phyloP scores from a whole-genome alignment of 192 early-diverging fungal genomes.

The Chytriomyces sp. region DNA sequence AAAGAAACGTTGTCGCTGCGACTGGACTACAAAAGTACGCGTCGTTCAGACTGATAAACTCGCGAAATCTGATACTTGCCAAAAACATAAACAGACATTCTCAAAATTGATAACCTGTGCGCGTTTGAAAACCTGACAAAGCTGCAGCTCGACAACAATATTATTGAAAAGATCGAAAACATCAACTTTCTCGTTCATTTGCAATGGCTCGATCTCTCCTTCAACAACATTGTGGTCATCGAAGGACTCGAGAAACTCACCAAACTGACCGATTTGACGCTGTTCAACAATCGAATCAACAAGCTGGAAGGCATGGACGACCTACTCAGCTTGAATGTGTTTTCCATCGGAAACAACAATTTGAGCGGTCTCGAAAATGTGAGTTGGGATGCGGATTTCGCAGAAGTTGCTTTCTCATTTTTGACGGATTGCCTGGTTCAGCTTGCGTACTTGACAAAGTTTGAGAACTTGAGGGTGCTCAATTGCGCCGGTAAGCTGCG shows the following conservation, averaged over 20 bases:
- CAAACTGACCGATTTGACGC: conserved; percentile 65
- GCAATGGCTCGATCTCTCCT: conserved; percentile 67
- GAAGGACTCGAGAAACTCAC: conserved; percentile 62
- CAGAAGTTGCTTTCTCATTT: neutral
- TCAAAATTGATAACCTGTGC: conserved; percentile 72
- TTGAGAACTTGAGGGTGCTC: conserved; percentile 60
- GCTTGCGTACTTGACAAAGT: conserved; percentile 59
- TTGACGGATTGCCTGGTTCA: conserved; percentile 33
- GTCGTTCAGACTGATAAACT: neutral
- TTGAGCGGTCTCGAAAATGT: conserved; percentile 59
- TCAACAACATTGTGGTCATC: conserved; percentile 69
- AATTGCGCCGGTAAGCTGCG: conserved; percentile 51
- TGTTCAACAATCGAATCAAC: conserved; percentile 69
- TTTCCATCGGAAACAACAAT: conserved; percentile 67
- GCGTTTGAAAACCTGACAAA: conserved; percentile 64
- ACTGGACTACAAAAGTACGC: conserved; percentile 68
- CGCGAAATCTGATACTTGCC: neutral
- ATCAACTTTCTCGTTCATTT: conserved; percentile 62
- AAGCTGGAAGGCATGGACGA: conserved; percentile 65
- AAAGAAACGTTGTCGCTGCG: conserved; percentile 53
- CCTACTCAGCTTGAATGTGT: conserved; percentile 60
- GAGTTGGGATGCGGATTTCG: conserved; percentile 2
- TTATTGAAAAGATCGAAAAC: conserved; percentile 71
- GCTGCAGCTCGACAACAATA: conserved; percentile 72
- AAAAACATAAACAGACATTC: conserved; percentile 51